Conservation (phyloP, 164 flowering plant species). For the Stephania cephalantha region DNA sequence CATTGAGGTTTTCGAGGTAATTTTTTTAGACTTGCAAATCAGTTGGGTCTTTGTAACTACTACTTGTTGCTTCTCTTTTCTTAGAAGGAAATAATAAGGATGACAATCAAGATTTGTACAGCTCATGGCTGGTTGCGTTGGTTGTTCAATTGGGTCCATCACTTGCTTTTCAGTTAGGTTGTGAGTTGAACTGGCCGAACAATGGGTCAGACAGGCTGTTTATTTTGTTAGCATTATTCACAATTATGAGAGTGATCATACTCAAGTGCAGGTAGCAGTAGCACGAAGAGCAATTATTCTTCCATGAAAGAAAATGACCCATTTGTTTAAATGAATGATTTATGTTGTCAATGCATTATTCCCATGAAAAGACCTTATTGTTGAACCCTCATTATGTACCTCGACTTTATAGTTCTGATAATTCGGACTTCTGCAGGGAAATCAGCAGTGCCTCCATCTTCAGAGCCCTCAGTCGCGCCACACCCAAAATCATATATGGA, state of each 20-base stretch:
- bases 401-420: slow-evolving; percentile 7
- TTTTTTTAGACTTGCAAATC: neutral
- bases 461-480: slow-evolving; percentile 51
- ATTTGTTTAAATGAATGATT: no score
- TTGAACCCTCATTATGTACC: neutral
- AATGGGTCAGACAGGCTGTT: neutral
- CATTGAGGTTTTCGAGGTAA: neutral
- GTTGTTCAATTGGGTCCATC: neutral
- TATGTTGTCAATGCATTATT: no score
- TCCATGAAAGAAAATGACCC: no score
- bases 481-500: slow-evolving; percentile 88
- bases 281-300: no score
- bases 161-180: neutral
- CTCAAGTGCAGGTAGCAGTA: no score
- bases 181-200: neutral
- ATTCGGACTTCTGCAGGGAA: slow-evolving; percentile 48
- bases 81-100: neutral
- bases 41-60: neutral
- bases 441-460: slow-evolving; percentile 52
- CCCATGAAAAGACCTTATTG: no score
- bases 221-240: no score
- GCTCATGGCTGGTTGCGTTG: neutral
- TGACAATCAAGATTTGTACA: neutral
- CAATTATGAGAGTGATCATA: no score
- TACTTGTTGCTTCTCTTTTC: neutral